Conservation (phyloP, 2,329 filamentous ascomycete genomes). For the Xylariales sp. region DNA sequence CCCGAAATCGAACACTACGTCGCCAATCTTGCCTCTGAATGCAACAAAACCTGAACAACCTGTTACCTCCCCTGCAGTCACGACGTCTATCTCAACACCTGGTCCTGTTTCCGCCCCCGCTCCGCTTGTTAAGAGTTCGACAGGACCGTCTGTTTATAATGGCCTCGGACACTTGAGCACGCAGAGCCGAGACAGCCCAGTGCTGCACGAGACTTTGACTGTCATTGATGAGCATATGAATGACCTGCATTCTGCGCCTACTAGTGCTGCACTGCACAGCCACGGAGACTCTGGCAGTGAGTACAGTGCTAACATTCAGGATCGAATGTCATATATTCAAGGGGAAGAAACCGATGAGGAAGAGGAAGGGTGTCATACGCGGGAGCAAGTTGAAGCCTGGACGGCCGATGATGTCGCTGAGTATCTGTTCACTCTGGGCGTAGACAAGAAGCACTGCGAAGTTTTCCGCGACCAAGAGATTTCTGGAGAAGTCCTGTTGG, state of each 20-base stretch:
- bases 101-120: conserved; percentile 11
- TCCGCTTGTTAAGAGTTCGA: conserved; percentile 15
- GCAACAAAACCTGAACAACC: conserved; percentile 31
- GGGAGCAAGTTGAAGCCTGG: conserved; percentile 75
- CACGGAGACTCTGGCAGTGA: conserved; percentile 81
- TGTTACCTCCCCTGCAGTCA: conserved; percentile 21
- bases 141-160: conserved; percentile 7
- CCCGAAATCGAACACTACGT: conserved; percentile 21
- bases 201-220: conserved; percentile 90
- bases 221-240: conserved; percentile 98
- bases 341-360: conserved; percentile 96
- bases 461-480: conserved; percentile 97
- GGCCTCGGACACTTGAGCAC: conserved; percentile 35
- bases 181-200: conserved; percentile 49
- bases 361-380: conserved; percentile 65
- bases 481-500: conserved; percentile 83
- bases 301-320: conserved; percentile 75
- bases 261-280: conserved; percentile 46
- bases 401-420: conserved; percentile 78
- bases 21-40: conserved; percentile 36
- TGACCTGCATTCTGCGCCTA: conserved; percentile 61
- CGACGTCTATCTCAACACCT: too few species aligned
- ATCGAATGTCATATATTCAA: conserved; percentile 84
- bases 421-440: conserved; percentile 78
- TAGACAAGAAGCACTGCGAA: conserved; percentile 87